phyloP scores from a whole-genome alignment of 129 eudicot genomes.

The Flaveria robusta region DNA sequence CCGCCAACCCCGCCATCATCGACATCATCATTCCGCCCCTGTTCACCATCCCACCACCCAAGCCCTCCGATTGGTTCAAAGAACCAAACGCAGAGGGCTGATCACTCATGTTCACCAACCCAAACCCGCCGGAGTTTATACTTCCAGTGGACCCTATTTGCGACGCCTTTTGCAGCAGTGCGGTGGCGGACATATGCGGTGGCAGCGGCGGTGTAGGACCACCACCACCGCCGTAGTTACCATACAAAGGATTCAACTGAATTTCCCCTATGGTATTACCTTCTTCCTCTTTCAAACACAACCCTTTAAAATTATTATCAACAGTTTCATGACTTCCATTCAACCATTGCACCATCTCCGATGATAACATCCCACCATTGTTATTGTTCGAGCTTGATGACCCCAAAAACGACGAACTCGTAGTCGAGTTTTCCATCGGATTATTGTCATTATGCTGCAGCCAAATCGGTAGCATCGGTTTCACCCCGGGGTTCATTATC shows the following conservation, averaged over 20 bases:
- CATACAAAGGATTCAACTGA: slow-evolving; percentile 45
- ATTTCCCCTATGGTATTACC: slow-evolving; percentile 43
- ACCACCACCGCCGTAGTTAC: slow-evolving; percentile 26
- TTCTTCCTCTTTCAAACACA: slow-evolving; percentile 50
- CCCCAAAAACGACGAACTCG: slow-evolving; percentile 19
- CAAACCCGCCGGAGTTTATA: slow-evolving; percentile 44
- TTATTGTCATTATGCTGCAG: slow-evolving; percentile 39
- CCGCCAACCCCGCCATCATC: slow-evolving; percentile 37
- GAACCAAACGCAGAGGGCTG: slow-evolving; percentile 30
- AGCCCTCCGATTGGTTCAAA: slow-evolving; percentile 32
- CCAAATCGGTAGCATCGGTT: slow-evolving; percentile 55
- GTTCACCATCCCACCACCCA: slow-evolving; percentile 29
- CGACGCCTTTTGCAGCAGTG: slow-evolving; percentile 75
- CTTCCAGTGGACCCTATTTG: slow-evolving; percentile 71
- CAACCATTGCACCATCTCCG: slow-evolving; percentile 46
- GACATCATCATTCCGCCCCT: slow-evolving; percentile 45
- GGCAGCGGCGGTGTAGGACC: slow-evolving; percentile 21
- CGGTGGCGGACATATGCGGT: slow-evolving; percentile 76
- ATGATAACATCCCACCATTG: slow-evolving; percentile 31
- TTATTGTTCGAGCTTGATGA: slow-evolving; percentile 41
- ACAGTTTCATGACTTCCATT: slow-evolving; percentile 32
- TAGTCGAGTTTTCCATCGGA: slow-evolving; percentile 20
- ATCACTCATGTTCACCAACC: slow-evolving; percentile 20
- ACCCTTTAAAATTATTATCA: slow-evolving; percentile 5
- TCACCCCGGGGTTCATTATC: slow-evolving; percentile 39